Evolutionary conservation across 305 asterid species (phyloP).

Genomic region (Solanum hybrid): DNA sequence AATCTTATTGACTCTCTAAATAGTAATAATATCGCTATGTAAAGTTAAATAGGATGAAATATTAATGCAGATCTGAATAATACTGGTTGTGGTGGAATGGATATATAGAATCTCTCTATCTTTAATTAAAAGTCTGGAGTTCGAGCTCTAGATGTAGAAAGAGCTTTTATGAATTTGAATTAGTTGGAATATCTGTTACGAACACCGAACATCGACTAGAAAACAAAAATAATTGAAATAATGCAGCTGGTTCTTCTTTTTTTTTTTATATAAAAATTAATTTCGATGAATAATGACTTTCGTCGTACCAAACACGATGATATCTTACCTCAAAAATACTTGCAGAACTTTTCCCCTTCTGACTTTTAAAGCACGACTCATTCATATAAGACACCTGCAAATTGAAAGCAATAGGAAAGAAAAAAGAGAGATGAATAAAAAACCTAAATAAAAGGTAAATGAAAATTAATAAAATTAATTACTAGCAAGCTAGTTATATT

Average conservation of each 20-base stretch:
- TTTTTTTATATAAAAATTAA: neutral
- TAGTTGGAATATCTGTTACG: neutral
- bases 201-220: fast-evolving
- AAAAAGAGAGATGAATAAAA: neutral
- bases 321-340: neutral
- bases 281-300: neutral
- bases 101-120: neutral
- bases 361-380: neutral
- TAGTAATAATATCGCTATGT: neutral
- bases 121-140: neutral
- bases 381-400: constrained; percentile 2
- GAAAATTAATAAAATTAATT: neutral
- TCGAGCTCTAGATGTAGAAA: fast-evolving
- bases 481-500: neutral
- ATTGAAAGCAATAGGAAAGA: neutral
- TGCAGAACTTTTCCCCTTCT: neutral
- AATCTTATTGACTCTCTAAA: neutral
- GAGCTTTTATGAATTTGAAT: fast-evolving
- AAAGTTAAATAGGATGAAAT: neutral
- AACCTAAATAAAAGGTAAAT: neutral
- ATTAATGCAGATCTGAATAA: neutral
- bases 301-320: neutral
- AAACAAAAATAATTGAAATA: neutral
- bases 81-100: neutral
- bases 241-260: neutral